phyloP scores from a whole-genome alignment of 2,329 filamentous ascomycete species.

The Arthrobotrys megalospora region DNA sequence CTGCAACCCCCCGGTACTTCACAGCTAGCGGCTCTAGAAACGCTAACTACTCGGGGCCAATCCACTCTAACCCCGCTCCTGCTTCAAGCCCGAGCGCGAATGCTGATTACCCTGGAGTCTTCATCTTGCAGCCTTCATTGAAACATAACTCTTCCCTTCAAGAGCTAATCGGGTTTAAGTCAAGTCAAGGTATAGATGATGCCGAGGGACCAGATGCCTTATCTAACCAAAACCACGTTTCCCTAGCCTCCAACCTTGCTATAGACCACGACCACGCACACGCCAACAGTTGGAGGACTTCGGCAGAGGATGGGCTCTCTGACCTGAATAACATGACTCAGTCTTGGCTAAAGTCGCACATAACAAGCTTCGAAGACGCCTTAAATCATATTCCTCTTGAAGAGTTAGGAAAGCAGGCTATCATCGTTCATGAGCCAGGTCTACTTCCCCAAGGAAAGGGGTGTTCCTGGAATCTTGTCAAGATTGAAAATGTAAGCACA shows the following conservation, averaged over 20 bases:
- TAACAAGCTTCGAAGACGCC: constrained; percentile 41
- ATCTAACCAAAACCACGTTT: not conserved
- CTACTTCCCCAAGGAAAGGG: not conserved
- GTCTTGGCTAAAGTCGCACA: constrained; percentile 39
- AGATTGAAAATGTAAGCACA: constrained; percentile 55
- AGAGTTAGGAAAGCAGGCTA: constrained; percentile 47
- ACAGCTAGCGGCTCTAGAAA: not conserved
- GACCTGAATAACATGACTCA: constrained; percentile 34
- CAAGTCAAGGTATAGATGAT: not conserved
- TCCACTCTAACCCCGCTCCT: not conserved
- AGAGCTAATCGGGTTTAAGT: not conserved
- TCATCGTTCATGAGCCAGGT: constrained; percentile 11
- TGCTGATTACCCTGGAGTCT: not conserved
- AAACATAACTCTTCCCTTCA: constrained; percentile 6
- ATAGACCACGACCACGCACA: not conserved
- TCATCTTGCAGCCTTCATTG: constrained; percentile 14
- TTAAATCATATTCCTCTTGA: constrained; percentile 49
- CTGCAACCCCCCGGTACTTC: not conserved
- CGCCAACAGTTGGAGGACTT: not conserved
- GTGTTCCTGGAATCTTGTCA: constrained; percentile 49
- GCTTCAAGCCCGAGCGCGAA: not conserved
- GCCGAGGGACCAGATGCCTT: not conserved
- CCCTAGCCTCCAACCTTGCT: not conserved
- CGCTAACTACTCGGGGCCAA: not conserved
- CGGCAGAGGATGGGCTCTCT: constrained; percentile 10